phyloP scores from a whole-genome alignment of 1,284 basidiomycete species.

The Cystobasidium pallidum region DNA sequence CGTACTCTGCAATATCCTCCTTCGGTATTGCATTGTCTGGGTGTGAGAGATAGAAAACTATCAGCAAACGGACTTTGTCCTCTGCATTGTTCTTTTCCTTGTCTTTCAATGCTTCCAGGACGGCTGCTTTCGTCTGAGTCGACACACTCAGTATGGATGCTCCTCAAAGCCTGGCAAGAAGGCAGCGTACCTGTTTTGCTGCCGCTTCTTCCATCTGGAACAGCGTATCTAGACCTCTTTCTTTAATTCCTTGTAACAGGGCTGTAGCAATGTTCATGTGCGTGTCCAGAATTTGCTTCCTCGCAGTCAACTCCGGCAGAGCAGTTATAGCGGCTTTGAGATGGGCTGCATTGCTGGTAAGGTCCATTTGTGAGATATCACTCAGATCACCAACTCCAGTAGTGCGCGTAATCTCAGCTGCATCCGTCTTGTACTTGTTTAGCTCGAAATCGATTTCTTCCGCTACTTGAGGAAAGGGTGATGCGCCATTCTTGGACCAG shows the following conservation, averaged over 20 bases:
- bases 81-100: constrained; percentile 68
- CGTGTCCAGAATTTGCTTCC: constrained; percentile 94
- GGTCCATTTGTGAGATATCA: constrained; percentile 92
- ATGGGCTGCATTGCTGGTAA: constrained; percentile 92
- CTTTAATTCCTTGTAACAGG: constrained; percentile 92
- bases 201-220: constrained; percentile 96
- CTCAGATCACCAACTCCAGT: constrained; percentile 95
- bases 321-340: constrained; percentile 97
- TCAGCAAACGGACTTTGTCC: constrained; percentile 90
- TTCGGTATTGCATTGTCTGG: constrained; percentile 77
- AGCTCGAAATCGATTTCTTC: constrained; percentile 95
- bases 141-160: too few species aligned
- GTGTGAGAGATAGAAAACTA: constrained; percentile 90
- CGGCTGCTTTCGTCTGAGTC: constrained; percentile 69
- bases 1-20: constrained; percentile 84
- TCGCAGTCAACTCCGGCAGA: constrained; percentile 93
- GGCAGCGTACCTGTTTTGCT: constrained; percentile 69
- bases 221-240: constrained; percentile 89
- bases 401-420: constrained; percentile 92
- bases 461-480: constrained; percentile 97
- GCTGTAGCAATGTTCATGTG: constrained; percentile 99
- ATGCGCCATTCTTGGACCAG: constrained; percentile 94
- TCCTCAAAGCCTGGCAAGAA: too few species aligned
- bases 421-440: constrained; percentile 93
- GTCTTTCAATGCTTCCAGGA: constrained; percentile 79